phyloP scores from a whole-genome alignment of 345 rosid species.

The Clarkia xantiana region DNA sequence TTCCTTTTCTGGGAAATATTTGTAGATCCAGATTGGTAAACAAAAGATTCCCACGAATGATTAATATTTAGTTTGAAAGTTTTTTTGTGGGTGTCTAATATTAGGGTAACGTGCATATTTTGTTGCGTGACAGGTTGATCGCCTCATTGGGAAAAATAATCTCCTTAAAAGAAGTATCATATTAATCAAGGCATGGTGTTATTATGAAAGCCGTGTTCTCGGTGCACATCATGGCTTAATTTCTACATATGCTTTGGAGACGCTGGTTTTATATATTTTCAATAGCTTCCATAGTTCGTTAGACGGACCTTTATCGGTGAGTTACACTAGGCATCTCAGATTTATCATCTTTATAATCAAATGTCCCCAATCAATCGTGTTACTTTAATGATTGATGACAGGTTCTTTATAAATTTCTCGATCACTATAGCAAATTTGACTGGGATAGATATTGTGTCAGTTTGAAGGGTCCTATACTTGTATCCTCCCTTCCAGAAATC shows the following conservation, averaged over 20 bases:
- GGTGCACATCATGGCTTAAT: slow-evolving; percentile 92
- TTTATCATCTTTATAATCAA: too few species aligned
- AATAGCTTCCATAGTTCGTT: slow-evolving; percentile 55
- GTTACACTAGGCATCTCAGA: slow-evolving; percentile 6
- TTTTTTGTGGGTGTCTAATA: too few species aligned
- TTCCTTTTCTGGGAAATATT: too few species aligned
- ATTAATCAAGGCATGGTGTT: slow-evolving; percentile 86
- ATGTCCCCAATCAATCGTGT: too few species aligned
- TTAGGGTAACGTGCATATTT: too few species aligned
- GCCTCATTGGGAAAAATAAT: slow-evolving; percentile 57
- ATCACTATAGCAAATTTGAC: slow-evolving; percentile 89
- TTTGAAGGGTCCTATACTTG: slow-evolving; percentile 54
- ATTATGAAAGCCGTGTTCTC: slow-evolving; percentile 76
- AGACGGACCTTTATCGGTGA: slow-evolving; percentile 72
- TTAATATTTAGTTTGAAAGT: too few species aligned
- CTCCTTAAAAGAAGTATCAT: slow-evolving; percentile 76
- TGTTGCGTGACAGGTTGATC: slow-evolving; percentile 42
- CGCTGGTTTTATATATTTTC: slow-evolving; percentile 71
- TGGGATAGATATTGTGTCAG: slow-evolving; percentile 87
- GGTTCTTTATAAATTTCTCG: slow-evolving; percentile 82
- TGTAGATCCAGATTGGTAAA: too few species aligned
- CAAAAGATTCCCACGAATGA: too few species aligned
- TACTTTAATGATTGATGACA: slow-evolving; percentile 12
- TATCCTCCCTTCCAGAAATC: slow-evolving; percentile 52
- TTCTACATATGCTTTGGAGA: slow-evolving; percentile 81